Base-by-base conservation (phyloP, 352 stramenopile species). In the Hyaloperonospora arabidopsidis region DNA sequence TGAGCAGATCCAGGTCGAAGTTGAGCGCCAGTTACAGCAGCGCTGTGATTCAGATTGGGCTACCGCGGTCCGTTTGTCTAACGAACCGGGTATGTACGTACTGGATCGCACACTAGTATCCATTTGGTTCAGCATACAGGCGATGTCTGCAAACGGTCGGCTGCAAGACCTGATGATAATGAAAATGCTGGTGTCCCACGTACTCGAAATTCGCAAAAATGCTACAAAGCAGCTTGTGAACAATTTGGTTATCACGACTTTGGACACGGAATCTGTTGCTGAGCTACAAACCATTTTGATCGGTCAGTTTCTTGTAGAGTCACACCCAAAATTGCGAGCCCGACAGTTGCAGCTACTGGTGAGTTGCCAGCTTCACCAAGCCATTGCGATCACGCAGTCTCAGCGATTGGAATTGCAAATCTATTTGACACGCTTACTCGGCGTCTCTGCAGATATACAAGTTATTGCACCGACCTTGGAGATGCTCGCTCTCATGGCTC, bases 151-250 rank as follows among this genome's bases (percentile, higher is more conserved):
- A 19, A 49, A 28, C 57, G 58, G 32, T 15, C 36, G 61, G 35
- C 40, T 38, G 12, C 32, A 62, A 1, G 45, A 58, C 11, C 36
- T 45, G 8, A 45, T 80, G 2, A 29, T 78, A 8, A 54, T 59
- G 39, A 53, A 59, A 17, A 64, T 87, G 53, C 45, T 87, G 7
- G 54, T 69, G 19, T 71, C 63, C 3, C 57, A 56, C 13, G 63
- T 85, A 41, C 61, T 89, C 5, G 72, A 87, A 60, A 70, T 84
- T 14, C 76, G 79, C 45, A 89, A 87, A 57, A 73, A 70, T 19
- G 57, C 74, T 19, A 71, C 65, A 39, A 86, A 87, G 45, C 59
- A 84, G 36, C 56, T 85, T n/a, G 55, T 48, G n/a, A 72, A 75
- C 46, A 50, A 56, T 18, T 19, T 73, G 23, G 34, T 47, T 12